phyloP scores from a whole-genome alignment of 2,329 filamentous ascomycete genomes.

The Xylariaceae sp. region DNA sequence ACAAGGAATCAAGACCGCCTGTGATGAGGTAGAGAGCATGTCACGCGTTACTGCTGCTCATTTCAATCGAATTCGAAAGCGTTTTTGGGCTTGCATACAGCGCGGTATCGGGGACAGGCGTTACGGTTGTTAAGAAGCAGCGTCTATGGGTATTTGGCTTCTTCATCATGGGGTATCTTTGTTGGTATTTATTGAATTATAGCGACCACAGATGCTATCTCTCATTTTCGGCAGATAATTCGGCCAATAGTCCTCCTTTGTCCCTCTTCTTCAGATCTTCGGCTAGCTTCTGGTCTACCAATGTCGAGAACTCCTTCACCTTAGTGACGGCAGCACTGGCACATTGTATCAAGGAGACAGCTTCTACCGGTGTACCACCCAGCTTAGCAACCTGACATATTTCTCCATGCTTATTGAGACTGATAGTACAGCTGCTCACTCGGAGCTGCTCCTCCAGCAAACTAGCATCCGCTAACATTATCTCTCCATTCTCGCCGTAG shows the following conservation, averaged over 20 bases:
- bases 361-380: slow-evolving; percentile 83
- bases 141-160: slow-evolving; percentile 25
- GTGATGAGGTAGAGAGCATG: slow-evolving; percentile 74
- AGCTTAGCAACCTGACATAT: slow-evolving; percentile 92
- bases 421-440: slow-evolving; percentile 77
- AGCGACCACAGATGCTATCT: slow-evolving; percentile 56
- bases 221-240: slow-evolving; percentile 84
- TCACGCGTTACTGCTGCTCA: background rate
- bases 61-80: slow-evolving; percentile 27
- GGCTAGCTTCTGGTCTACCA: slow-evolving; percentile 75
- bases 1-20: slow-evolving; percentile 89
- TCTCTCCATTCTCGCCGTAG: slow-evolving; percentile 74
- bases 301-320: slow-evolving; percentile 77
- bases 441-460: slow-evolving; percentile 79
- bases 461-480: slow-evolving; percentile 74
- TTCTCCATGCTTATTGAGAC: slow-evolving; percentile 88
- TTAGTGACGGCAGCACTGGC: slow-evolving; percentile 76
- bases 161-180: slow-evolving; percentile 48
- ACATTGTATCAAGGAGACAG: slow-evolving; percentile 77
- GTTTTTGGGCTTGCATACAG: slow-evolving; percentile 36
- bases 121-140: slow-evolving; percentile 28
- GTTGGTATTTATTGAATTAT: slow-evolving; percentile 26
- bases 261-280: slow-evolving; percentile 81
- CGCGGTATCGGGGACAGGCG: slow-evolving; percentile 38
- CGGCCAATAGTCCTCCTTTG: slow-evolving; percentile 78